Conservation (phyloP, 257 asterid species). For the Nicotiana otophora region DNA sequence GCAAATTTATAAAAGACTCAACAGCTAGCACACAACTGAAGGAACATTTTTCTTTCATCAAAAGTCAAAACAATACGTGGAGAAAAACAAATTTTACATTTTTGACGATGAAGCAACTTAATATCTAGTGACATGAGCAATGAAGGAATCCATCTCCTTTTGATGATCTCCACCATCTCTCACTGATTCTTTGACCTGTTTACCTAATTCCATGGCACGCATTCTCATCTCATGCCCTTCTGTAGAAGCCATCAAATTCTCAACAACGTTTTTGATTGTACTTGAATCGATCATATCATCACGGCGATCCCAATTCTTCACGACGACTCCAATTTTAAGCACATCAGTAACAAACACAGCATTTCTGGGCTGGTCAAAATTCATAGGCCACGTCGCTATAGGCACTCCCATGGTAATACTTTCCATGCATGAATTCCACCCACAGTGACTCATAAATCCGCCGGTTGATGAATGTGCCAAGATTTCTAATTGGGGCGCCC, state of each 20-base stretch:
- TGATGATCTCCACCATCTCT: neutral
- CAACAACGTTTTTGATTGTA: neutral
- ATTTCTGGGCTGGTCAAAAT: neutral
- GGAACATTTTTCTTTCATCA: too few relatives aligned
- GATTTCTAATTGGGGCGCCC: neutral
- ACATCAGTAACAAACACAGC: neutral
- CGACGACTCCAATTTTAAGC: neutral
- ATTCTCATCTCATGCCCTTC: neutral
- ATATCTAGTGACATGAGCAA: neutral
- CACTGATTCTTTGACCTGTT: neutral
- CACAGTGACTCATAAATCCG: neutral
- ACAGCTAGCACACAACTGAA: too few relatives aligned
- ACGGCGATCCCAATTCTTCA: neutral
- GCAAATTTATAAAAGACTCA: too few relatives aligned
- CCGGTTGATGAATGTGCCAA: neutral
- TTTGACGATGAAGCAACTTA: too few relatives aligned
- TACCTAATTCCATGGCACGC: neutral
- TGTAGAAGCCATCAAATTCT: neutral
- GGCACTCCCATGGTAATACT: neutral
- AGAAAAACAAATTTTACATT: too few relatives aligned
- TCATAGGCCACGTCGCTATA: neutral
- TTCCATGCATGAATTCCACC: neutral
- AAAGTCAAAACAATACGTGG: neutral
- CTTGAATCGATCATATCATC: neutral
- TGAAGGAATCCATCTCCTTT: neutral